Percentiles rank a stretch among this genome's conserved stretches.
Conservation (phyloP, 768 basidiomycete genomes). For the Mycena galericulata region DNA sequence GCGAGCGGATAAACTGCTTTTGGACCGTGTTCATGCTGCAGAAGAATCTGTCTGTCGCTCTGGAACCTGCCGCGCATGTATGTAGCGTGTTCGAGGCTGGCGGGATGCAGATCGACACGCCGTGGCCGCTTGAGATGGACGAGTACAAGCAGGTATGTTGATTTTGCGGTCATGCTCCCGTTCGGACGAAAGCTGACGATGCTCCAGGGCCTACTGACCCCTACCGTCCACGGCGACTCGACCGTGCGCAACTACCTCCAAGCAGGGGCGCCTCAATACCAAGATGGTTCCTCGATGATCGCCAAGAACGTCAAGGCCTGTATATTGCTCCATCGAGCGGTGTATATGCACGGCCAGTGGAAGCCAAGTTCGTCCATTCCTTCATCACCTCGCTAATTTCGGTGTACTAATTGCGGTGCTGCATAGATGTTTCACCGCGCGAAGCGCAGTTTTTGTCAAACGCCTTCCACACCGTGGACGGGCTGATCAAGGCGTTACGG, state of each 20-base stretch:
- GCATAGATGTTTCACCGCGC: constrained; percentile 53
- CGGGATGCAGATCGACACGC: constrained; percentile 63
- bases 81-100: constrained; percentile 65
- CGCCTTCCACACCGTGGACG: constrained; percentile 59
- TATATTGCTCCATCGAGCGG: constrained; percentile 69
- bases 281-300: constrained; percentile 48
- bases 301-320: constrained; percentile 66
- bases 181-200: constrained; percentile 27
- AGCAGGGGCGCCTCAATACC: constrained; percentile 43
- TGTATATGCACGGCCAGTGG: constrained; percentile 64
- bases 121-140: constrained; percentile 62
- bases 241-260: constrained; percentile 66
- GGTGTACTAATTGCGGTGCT: not conserved
- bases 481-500: constrained; percentile 58
- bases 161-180: not conserved
- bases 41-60: constrained; percentile 64
- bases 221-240: constrained; percentile 56
- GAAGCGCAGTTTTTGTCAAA: constrained; percentile 57
- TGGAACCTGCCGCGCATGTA: constrained; percentile 65
- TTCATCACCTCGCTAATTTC: constrained; percentile 9
- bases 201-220: constrained; percentile 56
- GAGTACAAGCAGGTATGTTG: constrained; percentile 53
- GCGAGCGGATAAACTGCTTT: constrained; percentile 74
- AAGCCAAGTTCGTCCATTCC: constrained; percentile 49
- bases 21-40: constrained; percentile 73